Percentiles rank a stretch among this genome's conserved stretches.
Conservation (phyloP, 2,329 filamentous ascomycete species). For the Fusarium xyrophilum region DNA sequence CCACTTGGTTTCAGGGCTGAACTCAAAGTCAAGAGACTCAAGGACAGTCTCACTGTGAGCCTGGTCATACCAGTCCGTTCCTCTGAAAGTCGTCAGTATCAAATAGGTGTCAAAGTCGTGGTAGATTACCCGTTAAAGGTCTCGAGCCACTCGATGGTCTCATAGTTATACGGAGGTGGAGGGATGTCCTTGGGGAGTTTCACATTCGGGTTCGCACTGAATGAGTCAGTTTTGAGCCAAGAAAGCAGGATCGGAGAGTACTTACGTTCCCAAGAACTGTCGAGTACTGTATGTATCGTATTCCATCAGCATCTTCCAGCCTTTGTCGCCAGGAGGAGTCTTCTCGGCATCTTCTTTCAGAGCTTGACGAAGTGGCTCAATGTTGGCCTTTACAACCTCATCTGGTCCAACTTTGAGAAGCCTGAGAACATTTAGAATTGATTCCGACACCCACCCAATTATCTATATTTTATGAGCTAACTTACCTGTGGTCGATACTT, state of each 20-base stretch:
- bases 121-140: background rate
- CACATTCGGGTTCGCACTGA: background rate
- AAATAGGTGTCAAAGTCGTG: accelerated
- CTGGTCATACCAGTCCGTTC: slow-evolving; percentile 15
- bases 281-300: slow-evolving; percentile 15
- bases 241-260: accelerated
- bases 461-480: background rate
- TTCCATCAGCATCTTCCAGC: slow-evolving; percentile 7
- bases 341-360: background rate
- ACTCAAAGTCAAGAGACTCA: slow-evolving; percentile 8
- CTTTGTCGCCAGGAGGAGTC: background rate
- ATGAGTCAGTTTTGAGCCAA: background rate
- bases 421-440: background rate
- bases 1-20: background rate
- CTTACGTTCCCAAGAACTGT: slow-evolving; percentile 1
- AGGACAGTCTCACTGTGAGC: slow-evolving; percentile 8
- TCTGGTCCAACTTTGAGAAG: background rate
- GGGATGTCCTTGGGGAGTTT: background rate
- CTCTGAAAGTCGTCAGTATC: background rate
- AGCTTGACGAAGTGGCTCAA: background rate
- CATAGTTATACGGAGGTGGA: background rate
- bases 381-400: background rate
- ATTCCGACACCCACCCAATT: no score
- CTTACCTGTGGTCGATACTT: background rate
- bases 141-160: slow-evolving; percentile 16